Evolutionary conservation across 2,329 filamentous ascomycete species (phyloP).

Genomic region (Parastagonospora avenae): DNA sequence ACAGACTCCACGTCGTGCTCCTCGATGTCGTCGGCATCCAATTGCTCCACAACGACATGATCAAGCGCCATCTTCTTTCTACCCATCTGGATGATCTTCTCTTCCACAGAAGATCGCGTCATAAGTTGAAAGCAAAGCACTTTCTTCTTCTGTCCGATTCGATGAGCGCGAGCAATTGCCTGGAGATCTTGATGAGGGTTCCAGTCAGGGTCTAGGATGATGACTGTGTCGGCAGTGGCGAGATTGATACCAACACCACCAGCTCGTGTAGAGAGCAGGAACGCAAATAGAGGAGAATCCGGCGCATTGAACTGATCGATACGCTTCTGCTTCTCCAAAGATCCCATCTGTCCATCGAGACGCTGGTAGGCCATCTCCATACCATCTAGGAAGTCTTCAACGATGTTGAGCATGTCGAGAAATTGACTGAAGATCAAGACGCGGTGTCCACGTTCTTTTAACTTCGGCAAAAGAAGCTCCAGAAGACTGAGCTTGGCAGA

Average conservation of each 20-base stretch:
- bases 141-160: conserved; percentile 95
- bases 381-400: conserved; percentile 88
- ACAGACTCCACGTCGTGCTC: conserved; percentile 85
- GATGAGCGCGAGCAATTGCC: conserved; percentile 89
- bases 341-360: conserved; percentile 81
- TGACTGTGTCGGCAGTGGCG: conserved; percentile 95
- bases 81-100: conserved; percentile 95
- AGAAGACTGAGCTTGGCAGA: conserved; percentile 87
- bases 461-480: conserved; percentile 83
- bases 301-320: conserved; percentile 94
- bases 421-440: conserved; percentile 98
- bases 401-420: conserved; percentile 79
- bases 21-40: conserved; percentile 82
- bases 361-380: conserved; percentile 76
- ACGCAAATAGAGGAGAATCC: conserved; percentile 81
- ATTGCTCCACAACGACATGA: conserved; percentile 89
- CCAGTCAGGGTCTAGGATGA: conserved; percentile 96
- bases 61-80: conserved; percentile 96
- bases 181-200: conserved; percentile 98
- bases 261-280: conserved; percentile 89
- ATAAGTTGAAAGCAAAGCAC: conserved; percentile 95
- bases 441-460: conserved; percentile 82
- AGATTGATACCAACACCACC: conserved; percentile 98
- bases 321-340: conserved; percentile 87
- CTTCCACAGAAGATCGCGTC: conserved; percentile 86